Base-by-base conservation (phyloP, 2,329 filamentous ascomycete genomes). In the Fusarium sp. region DNA sequence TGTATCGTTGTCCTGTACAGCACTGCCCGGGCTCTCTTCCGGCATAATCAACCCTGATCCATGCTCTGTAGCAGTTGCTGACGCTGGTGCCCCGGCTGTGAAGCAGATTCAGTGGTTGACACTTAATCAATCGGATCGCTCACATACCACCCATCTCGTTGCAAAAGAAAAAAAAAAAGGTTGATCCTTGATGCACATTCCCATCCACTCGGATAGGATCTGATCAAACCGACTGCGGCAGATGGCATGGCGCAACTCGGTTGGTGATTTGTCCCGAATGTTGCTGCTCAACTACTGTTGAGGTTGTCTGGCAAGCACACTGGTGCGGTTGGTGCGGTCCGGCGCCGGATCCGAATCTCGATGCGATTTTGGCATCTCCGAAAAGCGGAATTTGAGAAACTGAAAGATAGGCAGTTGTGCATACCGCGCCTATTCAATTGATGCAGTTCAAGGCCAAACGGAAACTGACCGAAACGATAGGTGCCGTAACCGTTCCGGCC, bases 401-500 rank as follows among this genome's bases (percentile, higher is more conserved):
- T 22, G 48, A 39, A n/a, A 48, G 41, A 41, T 41, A 33, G 14
- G 56, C 50, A 22, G 35, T 60, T 58, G 57, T 65, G 68, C 65
- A 71, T 54, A 31, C 50, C 50, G 66, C 52, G 43, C 60, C 50
- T 64, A 61, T 31, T 56, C 61, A 69, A 65, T 59, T 59, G 65
- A 66, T 58, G 59, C 62, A 70, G 56, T 20, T 63, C 35, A 35
- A 67, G 58, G 24, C 37, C 33, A 63, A 63, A 68, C 74, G 74
- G 76, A 76, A 69, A 69, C 66, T 71, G 62, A 41, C 72, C 74
- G 75, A 76, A 69, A 61, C 18, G 39, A 52, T 43, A 58, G 54
- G 41, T 60, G 58, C 65, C 57, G 62, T 48, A 60, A 37, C 50
- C 41, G 58, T 69, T 60, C 41, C 48, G 61, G 50, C 20, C 45